Evolutionary conservation across 371 early-diverging fungal species (phyloP).

Genomic region (Mucor ambiguus): DNA sequence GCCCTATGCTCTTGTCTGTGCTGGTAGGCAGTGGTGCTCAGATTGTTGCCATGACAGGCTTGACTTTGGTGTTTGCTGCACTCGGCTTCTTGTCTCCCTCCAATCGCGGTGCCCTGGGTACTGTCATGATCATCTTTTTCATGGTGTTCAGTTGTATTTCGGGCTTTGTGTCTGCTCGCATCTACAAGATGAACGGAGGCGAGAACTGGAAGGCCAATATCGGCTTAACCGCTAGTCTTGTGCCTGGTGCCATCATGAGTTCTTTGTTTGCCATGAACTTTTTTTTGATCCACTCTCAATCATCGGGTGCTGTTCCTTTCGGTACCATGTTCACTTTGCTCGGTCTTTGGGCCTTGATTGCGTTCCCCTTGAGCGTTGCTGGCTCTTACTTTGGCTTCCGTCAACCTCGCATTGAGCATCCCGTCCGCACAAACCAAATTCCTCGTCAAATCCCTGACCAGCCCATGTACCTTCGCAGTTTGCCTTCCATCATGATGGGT

Average conservation of each 20-base stretch:
- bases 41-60: slow-evolving; percentile 84
- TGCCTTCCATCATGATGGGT: slow-evolving; percentile 82
- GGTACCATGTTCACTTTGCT: slow-evolving; percentile 87
- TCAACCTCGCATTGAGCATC: slow-evolving; percentile 81
- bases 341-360: slow-evolving; percentile 87
- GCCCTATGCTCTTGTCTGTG: slow-evolving; percentile 81
- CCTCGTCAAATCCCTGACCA: slow-evolving; percentile 91
- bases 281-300: slow-evolving; percentile 81
- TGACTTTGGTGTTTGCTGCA: slow-evolving; percentile 88
- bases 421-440: slow-evolving; percentile 93
- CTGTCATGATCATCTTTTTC: slow-evolving; percentile 88
- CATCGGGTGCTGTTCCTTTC: slow-evolving; percentile 94
- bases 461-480: slow-evolving; percentile 66
- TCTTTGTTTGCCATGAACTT: slow-evolving; percentile 84
- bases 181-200: slow-evolving; percentile 95
- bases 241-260: slow-evolving; percentile 78
- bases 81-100: slow-evolving; percentile 96
- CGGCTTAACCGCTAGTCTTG: slow-evolving; percentile 78
- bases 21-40: slow-evolving; percentile 93
- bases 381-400: slow-evolving; percentile 96
- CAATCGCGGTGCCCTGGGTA: slow-evolving; percentile 89
- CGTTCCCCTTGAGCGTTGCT: slow-evolving; percentile 84
- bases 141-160: slow-evolving; percentile 85
- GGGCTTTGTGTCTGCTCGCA: slow-evolving; percentile 86
- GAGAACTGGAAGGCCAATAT: slow-evolving; percentile 86